Base-by-base conservation (phyloP, 169 alveolate species). In the Eimeria maxima region DNA sequence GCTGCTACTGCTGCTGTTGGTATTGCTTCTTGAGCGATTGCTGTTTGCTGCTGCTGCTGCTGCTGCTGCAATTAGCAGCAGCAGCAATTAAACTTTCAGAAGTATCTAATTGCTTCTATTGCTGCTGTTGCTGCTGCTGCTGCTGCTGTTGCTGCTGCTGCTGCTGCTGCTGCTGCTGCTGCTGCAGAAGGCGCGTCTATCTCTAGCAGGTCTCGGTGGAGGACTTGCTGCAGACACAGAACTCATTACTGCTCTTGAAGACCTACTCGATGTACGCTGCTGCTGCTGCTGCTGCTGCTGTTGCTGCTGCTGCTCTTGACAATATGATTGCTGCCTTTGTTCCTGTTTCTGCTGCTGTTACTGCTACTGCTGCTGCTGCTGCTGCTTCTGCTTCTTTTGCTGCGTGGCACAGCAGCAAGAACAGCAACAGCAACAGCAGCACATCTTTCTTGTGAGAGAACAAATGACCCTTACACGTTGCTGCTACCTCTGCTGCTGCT, bases 121-220 rank as follows among this genome's bases (percentile, higher is more conserved):
- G 57, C 5, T 50, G 57, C 57, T 7, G 5, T 50, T 50, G 57
- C 57, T 50, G 57, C 57, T 50, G 11, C 57, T 50, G 57, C 57
- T 50, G 88, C n/a, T n/a, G n/a, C n/a, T n/a, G n/a, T n/a, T n/a
- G n/a, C 88, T n/a, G 67, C 27, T 45, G 88, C 88, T 78, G 83
- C 53, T 73, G 44, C 44, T n/a, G 50, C 83, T 29, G 83, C 83
- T 73, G 83, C 83, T 73, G 83, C 27, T 24, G n/a, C 11, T 50
- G 57, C 57, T 50, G 57, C 57, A 50, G 57, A 50, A 50, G 57
- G 57, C 57, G 57, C 57, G 88, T 50, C 88, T 78, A 33, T 78
- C 88, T 78, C 88, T 78, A 7, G 63, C 88, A 29, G 88, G 88
- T 3, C 27, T 78, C 27, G 88, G 88, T 3, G 88, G 63, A 7